Conservation (phyloP, 306 rosid genomes). For the Dalbergia oliveri region DNA sequence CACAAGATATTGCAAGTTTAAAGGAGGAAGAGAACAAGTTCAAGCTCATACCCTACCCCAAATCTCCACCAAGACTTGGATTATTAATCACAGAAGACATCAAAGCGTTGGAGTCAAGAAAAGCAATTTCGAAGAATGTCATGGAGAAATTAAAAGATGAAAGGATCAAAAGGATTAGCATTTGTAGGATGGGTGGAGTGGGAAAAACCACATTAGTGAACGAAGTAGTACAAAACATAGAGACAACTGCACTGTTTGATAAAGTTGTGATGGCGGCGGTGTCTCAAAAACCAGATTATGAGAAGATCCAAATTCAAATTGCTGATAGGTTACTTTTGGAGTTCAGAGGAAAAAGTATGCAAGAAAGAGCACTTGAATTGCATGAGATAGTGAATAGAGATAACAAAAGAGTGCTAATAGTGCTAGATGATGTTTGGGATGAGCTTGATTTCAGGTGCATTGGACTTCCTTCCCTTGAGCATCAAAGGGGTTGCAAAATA, state of each 20-base stretch:
- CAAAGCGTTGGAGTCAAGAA: constrained; percentile 31
- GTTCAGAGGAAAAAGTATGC: background rate
- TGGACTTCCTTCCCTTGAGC: constrained; percentile 36
- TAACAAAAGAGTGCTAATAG: constrained; percentile 12
- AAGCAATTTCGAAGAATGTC: background rate
- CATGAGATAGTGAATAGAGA: background rate
- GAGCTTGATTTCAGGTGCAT: constrained; percentile 41
- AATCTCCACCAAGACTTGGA: constrained; percentile 21
- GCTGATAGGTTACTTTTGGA: constrained; percentile 26
- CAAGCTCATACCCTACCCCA: constrained; percentile 36
- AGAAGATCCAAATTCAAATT: constrained; percentile 43
- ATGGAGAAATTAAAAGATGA: constrained; percentile 29
- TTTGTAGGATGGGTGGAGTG: constrained; percentile 52
- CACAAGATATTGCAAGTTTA: background rate
- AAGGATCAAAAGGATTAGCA: background rate
- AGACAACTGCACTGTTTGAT: constrained; percentile 32
- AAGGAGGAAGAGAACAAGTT: background rate
- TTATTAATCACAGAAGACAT: constrained; percentile 28
- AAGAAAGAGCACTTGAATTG: constrained; percentile 4
- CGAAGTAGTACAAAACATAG: constrained; percentile 2
- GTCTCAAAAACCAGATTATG: constrained; percentile 25
- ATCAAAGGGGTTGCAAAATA: constrained; percentile 43
- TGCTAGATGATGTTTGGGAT: constrained; percentile 58
- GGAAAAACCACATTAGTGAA: constrained; percentile 46
- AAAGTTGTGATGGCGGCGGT: constrained; percentile 35